phyloP scores from a whole-genome alignment of 805 yeast genomes.

The Tetrapisispora arboricola region DNA sequence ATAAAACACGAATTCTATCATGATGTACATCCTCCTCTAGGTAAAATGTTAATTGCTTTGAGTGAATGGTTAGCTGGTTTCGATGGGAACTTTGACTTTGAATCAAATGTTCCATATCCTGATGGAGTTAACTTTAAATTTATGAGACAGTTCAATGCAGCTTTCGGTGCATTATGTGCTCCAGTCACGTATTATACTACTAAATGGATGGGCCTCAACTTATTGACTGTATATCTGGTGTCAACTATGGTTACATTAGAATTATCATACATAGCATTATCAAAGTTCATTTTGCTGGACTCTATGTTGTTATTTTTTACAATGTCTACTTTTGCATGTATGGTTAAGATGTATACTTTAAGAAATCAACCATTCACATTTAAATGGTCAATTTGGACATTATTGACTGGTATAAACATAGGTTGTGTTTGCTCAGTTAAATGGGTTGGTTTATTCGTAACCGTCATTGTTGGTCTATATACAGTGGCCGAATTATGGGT shows the following conservation, averaged over 20 bases:
- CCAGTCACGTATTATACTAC: slow-evolving; percentile 83
- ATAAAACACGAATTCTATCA: slow-evolving; percentile 82
- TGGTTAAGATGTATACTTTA: slow-evolving; percentile 60
- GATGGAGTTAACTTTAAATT: slow-evolving; percentile 65
- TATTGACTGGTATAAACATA: slow-evolving; percentile 52
- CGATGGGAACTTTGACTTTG: slow-evolving; percentile 84
- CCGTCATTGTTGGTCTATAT: slow-evolving; percentile 50
- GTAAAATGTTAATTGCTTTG: slow-evolving; percentile 83
- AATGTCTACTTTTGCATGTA: slow-evolving; percentile 64
- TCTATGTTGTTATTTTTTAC: slow-evolving; percentile 87
- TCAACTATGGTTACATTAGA: slow-evolving; percentile 76
- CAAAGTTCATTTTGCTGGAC: slow-evolving; percentile 83
- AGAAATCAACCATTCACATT: slow-evolving; percentile 46
- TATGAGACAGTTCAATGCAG: slow-evolving; percentile 84
- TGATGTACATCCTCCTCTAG: slow-evolving; percentile 96
- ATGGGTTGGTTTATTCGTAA: slow-evolving; percentile 74
- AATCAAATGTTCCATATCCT: slow-evolving; percentile 71
- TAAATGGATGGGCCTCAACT: slow-evolving; percentile 61
- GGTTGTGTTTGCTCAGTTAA: slow-evolving; percentile 81
- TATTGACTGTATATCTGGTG: slow-evolving; percentile 65
- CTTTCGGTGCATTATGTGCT: slow-evolving; percentile 71
- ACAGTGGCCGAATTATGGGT: slow-evolving; percentile 43
- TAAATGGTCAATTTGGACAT: slow-evolving; percentile 63
- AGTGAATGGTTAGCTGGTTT: slow-evolving; percentile 81
- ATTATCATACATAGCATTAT: slow-evolving; percentile 71